Evolutionary conservation across 345 rosid genomes (phyloP), one percentile per base, ranked within the genome.

Genomic region (Conringia planisiliqua): DNA sequence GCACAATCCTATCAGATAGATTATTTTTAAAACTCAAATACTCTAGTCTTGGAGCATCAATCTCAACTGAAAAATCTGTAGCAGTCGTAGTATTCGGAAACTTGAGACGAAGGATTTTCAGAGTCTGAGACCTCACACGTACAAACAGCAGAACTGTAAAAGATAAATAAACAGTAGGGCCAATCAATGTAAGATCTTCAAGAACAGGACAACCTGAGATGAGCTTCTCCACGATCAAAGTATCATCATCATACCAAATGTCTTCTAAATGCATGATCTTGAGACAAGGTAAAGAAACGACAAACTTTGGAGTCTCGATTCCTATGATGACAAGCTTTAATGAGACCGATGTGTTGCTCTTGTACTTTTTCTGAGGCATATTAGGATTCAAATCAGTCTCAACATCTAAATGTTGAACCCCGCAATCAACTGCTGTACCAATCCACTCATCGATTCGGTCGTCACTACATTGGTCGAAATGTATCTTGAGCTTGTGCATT

Each of bases 181-280:
- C 33, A 58, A 32, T 35, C 3, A 70, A 2, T 14, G 65, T 18
- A 57, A 58, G 17, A 14, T 58, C 44, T 58, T 70, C 46, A 20
- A 70, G 74, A 70, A n/a, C 48, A 60, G 26, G 75, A 59, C 27
- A 71, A 1, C 44, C 29, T 47, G 50, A 60, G 24, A 71, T 14
- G 39, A 71, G 13, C 8, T 14, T 59, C 60, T 71, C 38, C 5
- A 71, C 0, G 11, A 52, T 10, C 62, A 51, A 52, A 62, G 52
- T 24, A 62, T 43, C 51, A 24, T 11, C 29, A 6, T 2, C 6
- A 33, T n/a, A 14, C 6, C 12, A 47, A 26, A 24, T 4, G 2
- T 36, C 16, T 3, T 7, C 51, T 3, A 71, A 27, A 61, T 48
- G 30, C 75, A 71, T 35, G 38, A 36, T 36, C 40, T 36, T 36